Percentiles rank a stretch among this genome's conserved stretches.
phyloP scores from a whole-genome alignment of 176 grass and related monocot genomes.

The Hyparrhenia diplandra region DNA sequence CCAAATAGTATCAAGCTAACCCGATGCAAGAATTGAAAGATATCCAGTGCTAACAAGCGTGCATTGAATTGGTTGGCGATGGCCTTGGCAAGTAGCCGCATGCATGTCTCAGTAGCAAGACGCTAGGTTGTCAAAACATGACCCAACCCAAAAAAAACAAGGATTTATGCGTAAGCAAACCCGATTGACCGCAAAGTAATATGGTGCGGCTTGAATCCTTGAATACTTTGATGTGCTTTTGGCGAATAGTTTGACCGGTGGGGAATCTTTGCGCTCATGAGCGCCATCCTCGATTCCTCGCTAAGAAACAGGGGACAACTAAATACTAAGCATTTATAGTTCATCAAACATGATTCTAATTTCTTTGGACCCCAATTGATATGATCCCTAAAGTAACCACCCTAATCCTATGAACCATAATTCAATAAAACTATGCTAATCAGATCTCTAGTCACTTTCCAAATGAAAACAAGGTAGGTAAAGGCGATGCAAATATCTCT shows the following conservation, averaged over 20 bases:
- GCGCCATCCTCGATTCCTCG: constrained; percentile 43
- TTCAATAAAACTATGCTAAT: background rate
- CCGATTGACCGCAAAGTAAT: constrained; percentile 72
- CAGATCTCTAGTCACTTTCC: background rate
- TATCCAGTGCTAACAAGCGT: constrained; percentile 60
- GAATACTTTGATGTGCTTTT: constrained; percentile 56
- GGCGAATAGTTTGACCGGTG: constrained; percentile 41
- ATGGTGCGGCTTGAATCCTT: constrained; percentile 60
- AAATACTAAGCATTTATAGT: background rate
- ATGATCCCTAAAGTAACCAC: background rate
- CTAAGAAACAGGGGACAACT: constrained; percentile 43
- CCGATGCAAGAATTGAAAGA: constrained; percentile 51
- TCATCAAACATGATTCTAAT: constrained; percentile 6
- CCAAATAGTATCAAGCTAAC: constrained; percentile 13
- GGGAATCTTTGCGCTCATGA: constrained; percentile 76
- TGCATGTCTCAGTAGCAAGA: constrained; percentile 55
- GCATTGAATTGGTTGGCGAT: constrained; percentile 65
- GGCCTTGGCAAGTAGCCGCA: constrained; percentile 63
- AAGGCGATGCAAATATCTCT: background rate
- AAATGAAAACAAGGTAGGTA: background rate
- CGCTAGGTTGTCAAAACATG: background rate
- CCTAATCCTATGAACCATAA: background rate
- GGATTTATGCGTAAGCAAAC: constrained; percentile 22
- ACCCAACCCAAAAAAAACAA: background rate
- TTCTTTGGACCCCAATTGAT: background rate